A percentile compares a stretch with the other conserved stretches of the same genome.
Conservation (phyloP, 2,329 filamentous ascomycete genomes). For the Pleomassaria siparia region DNA sequence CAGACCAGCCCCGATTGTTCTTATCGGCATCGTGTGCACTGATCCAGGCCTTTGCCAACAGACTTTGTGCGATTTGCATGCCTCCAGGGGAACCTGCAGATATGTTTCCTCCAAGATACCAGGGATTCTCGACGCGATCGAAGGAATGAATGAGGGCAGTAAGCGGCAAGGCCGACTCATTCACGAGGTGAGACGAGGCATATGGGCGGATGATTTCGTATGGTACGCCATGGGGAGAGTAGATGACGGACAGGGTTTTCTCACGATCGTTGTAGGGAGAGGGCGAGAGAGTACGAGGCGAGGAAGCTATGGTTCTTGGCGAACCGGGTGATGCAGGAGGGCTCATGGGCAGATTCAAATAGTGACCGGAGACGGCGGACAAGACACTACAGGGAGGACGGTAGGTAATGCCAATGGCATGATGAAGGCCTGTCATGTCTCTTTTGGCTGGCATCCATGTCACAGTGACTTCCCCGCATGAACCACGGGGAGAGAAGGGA, state of each 20-base stretch:
- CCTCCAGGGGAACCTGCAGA: slow-evolving; percentile 60
- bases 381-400: slow-evolving; percentile 55
- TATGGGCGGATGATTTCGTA: slow-evolving; percentile 59
- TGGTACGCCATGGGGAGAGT: slow-evolving; percentile 64
- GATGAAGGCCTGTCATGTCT: slow-evolving; percentile 63
- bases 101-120: slow-evolving; percentile 63
- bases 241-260: slow-evolving; percentile 61
- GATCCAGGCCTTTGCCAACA: slow-evolving; percentile 62
- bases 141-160: slow-evolving; percentile 67
- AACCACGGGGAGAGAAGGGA: slow-evolving; percentile 53
- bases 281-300: slow-evolving; percentile 35
- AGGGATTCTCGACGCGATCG: slow-evolving; percentile 60
- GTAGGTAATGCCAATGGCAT: slow-evolving; percentile 73
- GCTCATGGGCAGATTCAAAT: slow-evolving; percentile 41
- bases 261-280: slow-evolving; percentile 38
- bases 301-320: slow-evolving; percentile 35
- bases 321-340: slow-evolving; percentile 38
- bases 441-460: slow-evolving; percentile 63
- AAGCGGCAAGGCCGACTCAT: slow-evolving; percentile 60
- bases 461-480: slow-evolving; percentile 70
- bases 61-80: slow-evolving; percentile 55
- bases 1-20: slow-evolving; percentile 55
- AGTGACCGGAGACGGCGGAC: slow-evolving; percentile 34
- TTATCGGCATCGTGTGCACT: slow-evolving; percentile 64
- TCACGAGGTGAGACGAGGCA: slow-evolving; percentile 58